Conservation (phyloP, 73 alveolate genomes). For the Effrenium voratum region DNA sequence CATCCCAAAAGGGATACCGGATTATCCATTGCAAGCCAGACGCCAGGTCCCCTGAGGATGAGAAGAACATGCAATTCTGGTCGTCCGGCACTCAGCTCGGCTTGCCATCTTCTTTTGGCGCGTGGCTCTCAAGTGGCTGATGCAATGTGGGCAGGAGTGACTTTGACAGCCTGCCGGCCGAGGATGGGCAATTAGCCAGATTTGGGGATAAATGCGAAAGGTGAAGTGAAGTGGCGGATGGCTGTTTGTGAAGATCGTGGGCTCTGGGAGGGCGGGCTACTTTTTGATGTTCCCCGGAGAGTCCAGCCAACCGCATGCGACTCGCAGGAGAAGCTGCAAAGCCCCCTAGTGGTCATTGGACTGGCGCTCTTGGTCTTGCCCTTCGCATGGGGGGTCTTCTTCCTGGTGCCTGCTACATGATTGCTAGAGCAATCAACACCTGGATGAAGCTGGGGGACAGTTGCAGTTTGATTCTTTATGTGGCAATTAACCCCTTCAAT, state of each 20-base stretch:
- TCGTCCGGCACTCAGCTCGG: background rate
- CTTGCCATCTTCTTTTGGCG: background rate
- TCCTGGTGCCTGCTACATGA: background rate
- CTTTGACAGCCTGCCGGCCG: constrained; percentile 74
- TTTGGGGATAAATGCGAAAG: background rate
- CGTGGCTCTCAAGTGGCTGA: background rate
- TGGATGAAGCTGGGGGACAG: background rate
- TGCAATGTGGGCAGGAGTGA: constrained; percentile 19
- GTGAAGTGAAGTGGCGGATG: background rate
- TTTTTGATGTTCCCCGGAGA: background rate
- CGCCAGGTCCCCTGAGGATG: constrained; percentile 80
- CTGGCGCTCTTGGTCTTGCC: constrained; percentile 8
- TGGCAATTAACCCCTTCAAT: background rate
- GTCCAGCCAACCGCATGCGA: background rate
- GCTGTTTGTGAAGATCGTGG: background rate
- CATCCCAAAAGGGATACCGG: background rate
- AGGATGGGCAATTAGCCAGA: background rate
- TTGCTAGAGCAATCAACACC: background rate
- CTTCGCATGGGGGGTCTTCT: constrained; percentile 9
- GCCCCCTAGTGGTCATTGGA: constrained; percentile 89
- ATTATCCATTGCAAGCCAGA: background rate
- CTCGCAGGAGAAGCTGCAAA: constrained; percentile 51
- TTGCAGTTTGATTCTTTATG: background rate
- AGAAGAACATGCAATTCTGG: constrained; percentile 74
- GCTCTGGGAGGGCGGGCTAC: background rate